phyloP scores from a whole-genome alignment of 352 stramenopile genomes.

The Globisporangium abappressorium region DNA sequence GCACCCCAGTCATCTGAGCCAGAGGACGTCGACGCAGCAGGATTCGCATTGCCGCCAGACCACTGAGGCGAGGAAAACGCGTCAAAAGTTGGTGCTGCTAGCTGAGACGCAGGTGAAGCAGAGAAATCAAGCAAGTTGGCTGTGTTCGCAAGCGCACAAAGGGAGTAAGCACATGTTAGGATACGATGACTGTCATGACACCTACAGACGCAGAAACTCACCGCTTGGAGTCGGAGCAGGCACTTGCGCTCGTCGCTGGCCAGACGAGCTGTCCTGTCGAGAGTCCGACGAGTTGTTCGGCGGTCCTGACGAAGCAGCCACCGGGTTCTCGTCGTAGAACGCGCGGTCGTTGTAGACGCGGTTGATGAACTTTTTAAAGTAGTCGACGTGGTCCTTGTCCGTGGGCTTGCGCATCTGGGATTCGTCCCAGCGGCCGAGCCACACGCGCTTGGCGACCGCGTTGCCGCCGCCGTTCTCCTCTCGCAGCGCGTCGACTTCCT shows the following conservation, averaged over 20 bases:
- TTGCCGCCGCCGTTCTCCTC: conserved; percentile 53
- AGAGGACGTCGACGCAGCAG: conserved; percentile 18
- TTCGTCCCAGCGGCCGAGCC: conserved; percentile 40
- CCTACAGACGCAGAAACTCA: not conserved
- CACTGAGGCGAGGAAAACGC: conserved; percentile 28
- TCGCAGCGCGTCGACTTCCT: conserved; percentile 88
- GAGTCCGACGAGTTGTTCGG: not conserved
- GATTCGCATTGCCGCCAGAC: conserved; percentile 10
- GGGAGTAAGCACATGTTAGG: not conserved
- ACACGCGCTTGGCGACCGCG: conserved; percentile 21
- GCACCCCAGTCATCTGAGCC: conserved; percentile 21
- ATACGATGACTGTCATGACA: not conserved
- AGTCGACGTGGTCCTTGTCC: conserved; percentile 74
- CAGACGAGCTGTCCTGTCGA: conserved; percentile 14
- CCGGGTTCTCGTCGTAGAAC: conserved; percentile 63
- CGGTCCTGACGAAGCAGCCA: not conserved
- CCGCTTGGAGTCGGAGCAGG: conserved; percentile 5
- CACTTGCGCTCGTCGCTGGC: conserved; percentile 3
- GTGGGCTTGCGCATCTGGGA: conserved; percentile 61
- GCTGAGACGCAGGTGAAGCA: conserved; percentile 25
- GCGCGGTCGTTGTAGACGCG: conserved; percentile 78
- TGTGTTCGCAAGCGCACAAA: not conserved
- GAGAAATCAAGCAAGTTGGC: conserved; percentile 61
- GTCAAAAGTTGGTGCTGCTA: conserved; percentile 30
- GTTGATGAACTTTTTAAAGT: conserved; percentile 87